Evolutionary conservation across 2,329 filamentous ascomycete species (phyloP).

Genomic region (Myriosclerotinia duriaeana): DNA sequence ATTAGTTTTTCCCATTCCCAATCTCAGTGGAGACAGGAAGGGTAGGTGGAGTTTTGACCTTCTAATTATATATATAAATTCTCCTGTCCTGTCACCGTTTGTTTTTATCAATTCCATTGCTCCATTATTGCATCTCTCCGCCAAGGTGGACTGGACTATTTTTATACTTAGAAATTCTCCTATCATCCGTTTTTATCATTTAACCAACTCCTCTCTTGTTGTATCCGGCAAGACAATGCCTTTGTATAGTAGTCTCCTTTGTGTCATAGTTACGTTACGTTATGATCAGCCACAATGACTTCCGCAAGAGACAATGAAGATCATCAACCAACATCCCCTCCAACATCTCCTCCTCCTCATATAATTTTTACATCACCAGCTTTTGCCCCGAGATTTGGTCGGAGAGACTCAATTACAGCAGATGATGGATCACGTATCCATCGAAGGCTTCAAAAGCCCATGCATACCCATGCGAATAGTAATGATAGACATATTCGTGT

Average conservation of each 20-base stretch:
- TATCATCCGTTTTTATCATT: no score
- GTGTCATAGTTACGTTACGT: conserved; percentile 4
- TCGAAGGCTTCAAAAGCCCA: conserved; percentile 26
- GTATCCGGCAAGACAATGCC: background rate
- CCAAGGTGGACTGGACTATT: no score
- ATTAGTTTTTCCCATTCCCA: no score
- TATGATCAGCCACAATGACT: conserved; percentile 26
- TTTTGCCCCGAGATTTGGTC: conserved; percentile 17
- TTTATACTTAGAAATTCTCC: no score
- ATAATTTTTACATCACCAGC: conserved; percentile 27
- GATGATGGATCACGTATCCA: conserved; percentile 26
- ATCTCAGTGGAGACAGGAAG: no score
- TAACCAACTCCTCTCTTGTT: background rate
- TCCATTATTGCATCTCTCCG: no score
- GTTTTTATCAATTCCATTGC: no score
- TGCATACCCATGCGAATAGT: conserved; percentile 22
- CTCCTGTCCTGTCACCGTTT: no score
- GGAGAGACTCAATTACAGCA: conserved; percentile 14
- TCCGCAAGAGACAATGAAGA: conserved; percentile 27
- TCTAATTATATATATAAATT: no score
- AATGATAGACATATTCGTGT: conserved; percentile 36
- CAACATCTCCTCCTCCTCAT: conserved; percentile 26
- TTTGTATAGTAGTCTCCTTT: conserved; percentile 15
- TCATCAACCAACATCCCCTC: conserved; percentile 10
- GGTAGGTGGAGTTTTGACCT: no score